A percentile compares a stretch with the other conserved stretches of the same genome.
phyloP scores from a whole-genome alignment of 257 asterid genomes.

The Fraxinus quadrangulata region DNA sequence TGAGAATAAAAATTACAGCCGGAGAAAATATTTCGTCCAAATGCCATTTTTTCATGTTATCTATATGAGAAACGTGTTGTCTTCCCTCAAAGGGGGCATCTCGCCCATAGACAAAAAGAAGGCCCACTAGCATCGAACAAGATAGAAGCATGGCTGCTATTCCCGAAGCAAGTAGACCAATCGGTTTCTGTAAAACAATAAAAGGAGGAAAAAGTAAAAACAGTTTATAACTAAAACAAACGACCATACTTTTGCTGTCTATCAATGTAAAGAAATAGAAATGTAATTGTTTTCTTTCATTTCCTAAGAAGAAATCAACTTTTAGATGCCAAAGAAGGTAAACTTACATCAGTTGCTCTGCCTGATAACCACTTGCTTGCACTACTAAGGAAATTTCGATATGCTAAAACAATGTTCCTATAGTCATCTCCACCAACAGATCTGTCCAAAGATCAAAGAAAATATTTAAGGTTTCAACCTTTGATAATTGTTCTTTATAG shows the following conservation, averaged over 20 bases:
- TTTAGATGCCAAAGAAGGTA: slow-evolving; percentile 24
- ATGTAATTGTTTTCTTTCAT: background rate
- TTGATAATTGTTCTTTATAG: slow-evolving; percentile 9
- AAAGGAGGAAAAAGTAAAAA: slow-evolving; percentile 9
- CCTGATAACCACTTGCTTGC: slow-evolving; percentile 83
- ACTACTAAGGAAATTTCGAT: slow-evolving; percentile 55
- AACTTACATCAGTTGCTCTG: slow-evolving; percentile 85
- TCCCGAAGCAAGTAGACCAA: slow-evolving; percentile 62
- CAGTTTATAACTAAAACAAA: background rate
- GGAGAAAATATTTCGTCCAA: slow-evolving; percentile 56
- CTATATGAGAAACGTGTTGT: slow-evolving; percentile 23
- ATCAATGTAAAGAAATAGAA: background rate
- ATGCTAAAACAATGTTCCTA: slow-evolving; percentile 46
- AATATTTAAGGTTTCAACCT: slow-evolving; percentile 23
- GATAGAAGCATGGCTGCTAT: slow-evolving; percentile 67
- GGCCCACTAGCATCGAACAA: slow-evolving; percentile 52
- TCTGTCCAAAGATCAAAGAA: slow-evolving; percentile 34
- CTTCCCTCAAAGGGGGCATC: slow-evolving; percentile 39
- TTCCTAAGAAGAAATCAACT: slow-evolving; percentile 8
- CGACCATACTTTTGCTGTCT: background rate
- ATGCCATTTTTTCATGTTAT: slow-evolving; percentile 43
- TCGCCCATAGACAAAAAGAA: slow-evolving; percentile 44
- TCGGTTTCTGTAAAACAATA: slow-evolving; percentile 63
- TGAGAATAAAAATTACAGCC: slow-evolving; percentile 45
- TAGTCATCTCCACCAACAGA: slow-evolving; percentile 43